Evolutionary conservation across 192 early-diverging fungal species (phyloP), one percentile per base, ranked within the genome.

Genomic region (Coemansia reversa): DNA sequence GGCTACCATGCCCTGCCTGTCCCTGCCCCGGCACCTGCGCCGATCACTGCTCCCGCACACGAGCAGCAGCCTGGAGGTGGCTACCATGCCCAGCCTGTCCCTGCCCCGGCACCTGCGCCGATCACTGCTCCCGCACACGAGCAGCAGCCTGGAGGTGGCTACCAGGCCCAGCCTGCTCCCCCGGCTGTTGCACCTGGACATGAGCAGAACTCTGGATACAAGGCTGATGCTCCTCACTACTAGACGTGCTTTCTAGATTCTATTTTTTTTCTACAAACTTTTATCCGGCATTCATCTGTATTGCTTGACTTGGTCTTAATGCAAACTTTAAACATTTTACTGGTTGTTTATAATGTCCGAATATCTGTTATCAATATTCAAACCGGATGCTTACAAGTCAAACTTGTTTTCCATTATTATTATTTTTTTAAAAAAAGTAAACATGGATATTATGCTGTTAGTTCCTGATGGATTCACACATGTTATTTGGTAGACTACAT

Each of bases 191-290:
- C 56, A 16, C 54, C 50, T 20, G 33, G 25, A 30, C 56, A 58
- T 1, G 62, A 51, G 56, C 61, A 63, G 68, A 49, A 24, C 16
- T 49, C 48, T 8, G 60, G 49, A 18, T 70, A 70, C 53, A 51
- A 64, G 59, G 66, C 62, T 45, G 53, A 58, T 16, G 75, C 66
- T 7, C 75, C 75, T 24, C 75, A 66, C 63, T 78, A 72, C 60
- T 78, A 78, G 62, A 42, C 24, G 25, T n/a, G 28, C 0, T 60
- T 14, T 47, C 19, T 12, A 54, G 55, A 39, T 58, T 60, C 63
- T 28, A 23, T 30, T 57, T 19, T 19, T 29, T 39, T 62, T 53
- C 50, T 32, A 48, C 54, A 62, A 32, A 27, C 29, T 20, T 29
- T 35, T 32, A 57, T 20, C 20, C 11, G 9, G 33, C 20, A 29